Evolutionary conservation across 192 early-diverging fungal genomes (phyloP).

Genomic region (Coemansia sp.): DNA sequence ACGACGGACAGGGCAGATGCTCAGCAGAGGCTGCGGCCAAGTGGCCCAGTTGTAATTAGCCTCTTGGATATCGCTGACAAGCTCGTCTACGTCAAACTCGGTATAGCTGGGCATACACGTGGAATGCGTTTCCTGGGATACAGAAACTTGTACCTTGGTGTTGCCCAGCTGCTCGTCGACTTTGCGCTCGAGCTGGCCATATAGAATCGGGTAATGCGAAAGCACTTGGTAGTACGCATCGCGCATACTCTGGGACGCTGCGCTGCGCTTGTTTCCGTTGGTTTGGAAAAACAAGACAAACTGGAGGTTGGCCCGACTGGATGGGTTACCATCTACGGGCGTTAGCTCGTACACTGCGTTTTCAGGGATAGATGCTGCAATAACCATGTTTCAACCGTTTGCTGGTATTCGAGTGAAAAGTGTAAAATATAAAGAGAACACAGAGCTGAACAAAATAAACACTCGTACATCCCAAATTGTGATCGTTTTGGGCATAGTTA

Average conservation of each 20-base stretch:
- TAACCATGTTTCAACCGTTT: too few species aligned
- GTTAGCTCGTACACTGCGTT: conserved; percentile 29
- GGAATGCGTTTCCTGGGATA: conserved; percentile 5
- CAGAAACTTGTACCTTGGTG: conserved; percentile 7
- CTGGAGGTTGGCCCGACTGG: conserved; percentile 40
- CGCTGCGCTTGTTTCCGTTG: neutral
- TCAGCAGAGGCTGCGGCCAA: conserved; percentile 32
- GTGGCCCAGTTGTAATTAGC: conserved; percentile 25
- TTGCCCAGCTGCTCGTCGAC: neutral
- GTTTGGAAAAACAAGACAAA: conserved; percentile 38
- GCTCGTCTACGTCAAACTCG: conserved; percentile 14
- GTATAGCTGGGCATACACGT: conserved; percentile 18
- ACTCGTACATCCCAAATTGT: neutral
- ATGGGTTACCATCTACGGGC: conserved; percentile 29
- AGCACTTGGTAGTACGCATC: conserved; percentile 24
- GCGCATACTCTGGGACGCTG: conserved; percentile 6
- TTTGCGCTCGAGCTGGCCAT: conserved; percentile 16
- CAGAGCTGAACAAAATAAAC: neutral
- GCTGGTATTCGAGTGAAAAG: neutral
- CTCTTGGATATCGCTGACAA: conserved; percentile 14
- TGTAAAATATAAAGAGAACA: neutral
- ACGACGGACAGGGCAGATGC: conserved; percentile 15
- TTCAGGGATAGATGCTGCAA: neutral
- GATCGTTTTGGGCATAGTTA: too few species aligned
- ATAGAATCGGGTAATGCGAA: conserved; percentile 36